A percentile compares a stretch with the other conserved stretches of the same genome.
These are phyloP conservation scores for Tetraselmis chui DNA, from an alignment of 139 green algal genomes.

Conservation along the genomic window DNA sequence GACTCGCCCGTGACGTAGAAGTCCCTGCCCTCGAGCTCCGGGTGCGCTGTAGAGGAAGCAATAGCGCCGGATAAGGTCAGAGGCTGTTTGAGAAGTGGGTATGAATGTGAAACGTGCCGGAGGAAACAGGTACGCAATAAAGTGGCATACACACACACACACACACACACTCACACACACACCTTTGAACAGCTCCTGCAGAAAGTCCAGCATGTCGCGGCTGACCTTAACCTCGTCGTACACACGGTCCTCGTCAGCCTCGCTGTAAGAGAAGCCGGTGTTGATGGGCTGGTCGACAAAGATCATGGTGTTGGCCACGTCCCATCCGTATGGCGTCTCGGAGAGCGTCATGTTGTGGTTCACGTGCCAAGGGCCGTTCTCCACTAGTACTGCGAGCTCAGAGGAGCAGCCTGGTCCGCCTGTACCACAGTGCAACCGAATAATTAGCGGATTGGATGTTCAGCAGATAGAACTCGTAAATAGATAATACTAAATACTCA, in stretches of 20 bases:
- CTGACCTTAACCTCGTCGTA: slow-evolving; percentile 66
- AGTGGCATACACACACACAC: too few species aligned
- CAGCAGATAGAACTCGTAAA: background rate
- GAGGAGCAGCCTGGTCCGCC: slow-evolving; percentile 87
- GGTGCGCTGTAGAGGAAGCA: slow-evolving; percentile 33
- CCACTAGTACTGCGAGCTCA: slow-evolving; percentile 77
- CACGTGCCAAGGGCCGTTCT: slow-evolving; percentile 83
- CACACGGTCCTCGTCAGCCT: slow-evolving; percentile 25
- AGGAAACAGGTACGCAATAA: too few species aligned
- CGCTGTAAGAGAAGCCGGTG: slow-evolving; percentile 84
- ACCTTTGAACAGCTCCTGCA: slow-evolving; percentile 73
- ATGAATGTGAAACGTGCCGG: background rate
- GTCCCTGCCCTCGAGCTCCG: slow-evolving; percentile 51
- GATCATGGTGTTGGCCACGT: slow-evolving; percentile 49
- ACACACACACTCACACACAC: background rate
- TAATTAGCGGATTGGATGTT: background rate
- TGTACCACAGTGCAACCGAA: slow-evolving; percentile 43
- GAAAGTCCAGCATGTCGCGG: slow-evolving; percentile 92
- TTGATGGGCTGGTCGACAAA: slow-evolving; percentile 91
- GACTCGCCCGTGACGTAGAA: slow-evolving; percentile 87
- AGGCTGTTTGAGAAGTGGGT: background rate
- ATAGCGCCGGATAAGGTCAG: background rate
- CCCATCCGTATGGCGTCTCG: slow-evolving; percentile 68
- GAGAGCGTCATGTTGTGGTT: slow-evolving; percentile 51
- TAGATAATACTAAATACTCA: slow-evolving; percentile 28